Percentiles rank a stretch among this genome's conserved stretches.
Evolutionary conservation across 352 stramenopile genomes (phyloP).

Genomic region (Peronospora tabacina): DNA sequence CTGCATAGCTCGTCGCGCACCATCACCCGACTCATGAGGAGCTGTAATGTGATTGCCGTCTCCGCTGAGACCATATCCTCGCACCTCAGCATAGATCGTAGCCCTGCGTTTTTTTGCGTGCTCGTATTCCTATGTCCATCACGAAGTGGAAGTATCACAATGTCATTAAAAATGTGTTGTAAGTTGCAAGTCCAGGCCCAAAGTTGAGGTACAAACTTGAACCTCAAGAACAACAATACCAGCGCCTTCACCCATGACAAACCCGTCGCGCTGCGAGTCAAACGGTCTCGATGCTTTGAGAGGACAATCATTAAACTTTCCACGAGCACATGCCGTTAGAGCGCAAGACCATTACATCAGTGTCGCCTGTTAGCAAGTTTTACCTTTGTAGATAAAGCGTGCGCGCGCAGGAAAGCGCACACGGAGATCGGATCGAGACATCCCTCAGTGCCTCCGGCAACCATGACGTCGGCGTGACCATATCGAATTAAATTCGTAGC

Average conservation of each 20-base stretch:
- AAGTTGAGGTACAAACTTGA: not conserved
- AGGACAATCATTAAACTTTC: constrained; percentile 90
- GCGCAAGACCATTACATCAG: constrained; percentile 1
- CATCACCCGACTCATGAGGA: constrained; percentile 57
- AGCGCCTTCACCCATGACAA: constrained; percentile 92
- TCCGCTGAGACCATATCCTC: constrained; percentile 91
- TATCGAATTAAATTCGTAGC: constrained; percentile 85
- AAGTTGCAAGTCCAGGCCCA: too few relatives aligned
- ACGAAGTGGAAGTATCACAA: not conserved
- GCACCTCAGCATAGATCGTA: constrained; percentile 91
- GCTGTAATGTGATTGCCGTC: constrained; percentile 94
- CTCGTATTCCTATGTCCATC: constrained; percentile 60
- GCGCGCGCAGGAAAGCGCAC: constrained; percentile 92
- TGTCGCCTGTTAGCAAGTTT: not conserved
- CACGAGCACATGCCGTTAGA: not conserved
- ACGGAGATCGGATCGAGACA: constrained; percentile 91
- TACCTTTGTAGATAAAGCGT: constrained; percentile 90
- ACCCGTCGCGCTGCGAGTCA: constrained; percentile 91
- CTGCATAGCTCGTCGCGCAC: constrained; percentile 85
- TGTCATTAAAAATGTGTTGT: too few relatives aligned
- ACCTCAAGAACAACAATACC: constrained; percentile 63
- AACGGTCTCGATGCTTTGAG: constrained; percentile 91
- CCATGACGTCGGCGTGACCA: constrained; percentile 91
- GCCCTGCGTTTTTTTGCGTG: constrained; percentile 89
- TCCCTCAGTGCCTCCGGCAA: constrained; percentile 93